Percentiles rank a stretch among this genome's conserved stretches.
These are phyloP conservation scores for Acanthamoeba lenticulata DNA, from an alignment of 208 protist species.

Conservation along the genomic window DNA sequence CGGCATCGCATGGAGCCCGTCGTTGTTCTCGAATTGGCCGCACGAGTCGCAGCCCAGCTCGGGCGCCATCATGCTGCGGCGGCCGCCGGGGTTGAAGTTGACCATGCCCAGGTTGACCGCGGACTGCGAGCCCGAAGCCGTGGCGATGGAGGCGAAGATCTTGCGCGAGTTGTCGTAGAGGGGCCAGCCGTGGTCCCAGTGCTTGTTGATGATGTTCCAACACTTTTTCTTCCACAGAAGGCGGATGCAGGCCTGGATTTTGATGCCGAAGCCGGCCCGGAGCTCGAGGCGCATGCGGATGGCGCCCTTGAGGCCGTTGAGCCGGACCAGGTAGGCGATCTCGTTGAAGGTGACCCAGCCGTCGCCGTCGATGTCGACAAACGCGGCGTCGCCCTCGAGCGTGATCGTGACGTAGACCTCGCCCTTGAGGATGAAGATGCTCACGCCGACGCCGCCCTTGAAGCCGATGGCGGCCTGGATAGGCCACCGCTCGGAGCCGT, in stretches of 20 bases:
- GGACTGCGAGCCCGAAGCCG: not conserved
- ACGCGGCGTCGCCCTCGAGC: not conserved
- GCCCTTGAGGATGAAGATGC: constrained; percentile 64
- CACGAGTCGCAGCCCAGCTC: too few relatives aligned
- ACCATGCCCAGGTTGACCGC: not conserved
- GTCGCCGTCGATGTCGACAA: constrained; percentile 25
- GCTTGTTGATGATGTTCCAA: not conserved
- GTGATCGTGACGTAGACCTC: constrained; percentile 12
- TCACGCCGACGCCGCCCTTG: constrained; percentile 24
- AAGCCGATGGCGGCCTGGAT: not conserved
- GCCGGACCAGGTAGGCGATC: constrained; percentile 44
- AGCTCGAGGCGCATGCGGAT: not conserved
- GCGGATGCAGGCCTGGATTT: constrained; percentile 40
- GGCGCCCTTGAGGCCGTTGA: not conserved
- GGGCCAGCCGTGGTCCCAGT: not conserved
- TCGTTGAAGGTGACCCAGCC: constrained; percentile 63
- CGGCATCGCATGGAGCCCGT: not conserved
- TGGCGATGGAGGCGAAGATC: not conserved
- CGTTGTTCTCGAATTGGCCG: not conserved
- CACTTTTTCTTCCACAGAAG: not conserved
- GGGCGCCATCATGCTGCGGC: too few relatives aligned
- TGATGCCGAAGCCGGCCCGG: not conserved
- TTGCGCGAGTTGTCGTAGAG: not conserved
- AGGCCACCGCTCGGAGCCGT: constrained; percentile 50
- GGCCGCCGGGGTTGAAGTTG: not conserved